Evolutionary conservation across 495 filamentous ascomycete genomes (phyloP).

Genomic region (Lasiosphaeria hispida): DNA sequence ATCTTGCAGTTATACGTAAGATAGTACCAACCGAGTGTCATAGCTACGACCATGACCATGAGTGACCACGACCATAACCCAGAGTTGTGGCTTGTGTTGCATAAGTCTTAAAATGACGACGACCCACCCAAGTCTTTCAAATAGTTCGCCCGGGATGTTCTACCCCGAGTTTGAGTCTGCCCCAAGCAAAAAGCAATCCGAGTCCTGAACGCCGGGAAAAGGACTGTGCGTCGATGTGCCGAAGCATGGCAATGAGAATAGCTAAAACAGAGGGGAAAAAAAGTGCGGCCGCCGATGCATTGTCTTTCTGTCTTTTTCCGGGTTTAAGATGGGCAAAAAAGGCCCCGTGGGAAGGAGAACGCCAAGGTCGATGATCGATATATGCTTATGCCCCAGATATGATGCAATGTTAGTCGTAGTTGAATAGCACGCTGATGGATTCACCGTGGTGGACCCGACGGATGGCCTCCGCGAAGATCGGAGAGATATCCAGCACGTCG

Average conservation of each 20-base stretch:
- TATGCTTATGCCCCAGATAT: slow-evolving; percentile 21
- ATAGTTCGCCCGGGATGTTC: neutral
- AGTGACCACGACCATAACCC: neutral
- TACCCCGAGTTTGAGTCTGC: neutral
- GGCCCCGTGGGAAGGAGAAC: slow-evolving; percentile 17
- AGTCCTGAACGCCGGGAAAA: slow-evolving; percentile 18
- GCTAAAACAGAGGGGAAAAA: slow-evolving; percentile 8
- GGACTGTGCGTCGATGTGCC: slow-evolving; percentile 3
- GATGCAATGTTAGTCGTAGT: slow-evolving; percentile 63
- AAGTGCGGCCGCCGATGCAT: slow-evolving; percentile 28
- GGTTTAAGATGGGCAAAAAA: slow-evolving; percentile 3
- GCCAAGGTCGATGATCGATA: slow-evolving; percentile 19
- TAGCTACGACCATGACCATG: neutral
- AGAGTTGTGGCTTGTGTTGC: neutral
- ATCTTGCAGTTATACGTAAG: slow-evolving; percentile 2
- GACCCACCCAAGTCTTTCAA: slow-evolving; percentile 11
- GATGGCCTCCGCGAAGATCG: slow-evolving; percentile 96
- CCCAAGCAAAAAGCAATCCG: neutral
- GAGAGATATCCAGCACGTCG: slow-evolving; percentile 86
- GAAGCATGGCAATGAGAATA: neutral
- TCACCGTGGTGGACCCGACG: slow-evolving; percentile 96
- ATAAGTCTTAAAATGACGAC: neutral
- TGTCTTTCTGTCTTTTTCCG: slow-evolving; percentile 25
- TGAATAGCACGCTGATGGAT: slow-evolving; percentile 95
- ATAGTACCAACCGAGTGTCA: neutral